Evolutionary conservation across 2,329 filamentous ascomycete species (phyloP).

Genomic region (Fusarium sp.): DNA sequence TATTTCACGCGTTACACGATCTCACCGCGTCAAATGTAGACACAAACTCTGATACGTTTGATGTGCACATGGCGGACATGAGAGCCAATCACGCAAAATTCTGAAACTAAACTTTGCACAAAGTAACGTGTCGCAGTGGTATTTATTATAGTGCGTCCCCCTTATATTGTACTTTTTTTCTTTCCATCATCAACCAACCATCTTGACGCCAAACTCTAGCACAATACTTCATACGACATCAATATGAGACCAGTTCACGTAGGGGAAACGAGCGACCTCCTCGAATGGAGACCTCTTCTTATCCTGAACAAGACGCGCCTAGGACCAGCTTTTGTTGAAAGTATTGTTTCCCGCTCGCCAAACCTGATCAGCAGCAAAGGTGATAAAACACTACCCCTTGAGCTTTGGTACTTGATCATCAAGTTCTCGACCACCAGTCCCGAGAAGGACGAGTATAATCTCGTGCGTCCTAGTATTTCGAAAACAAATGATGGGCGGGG

Average conservation of each 20-base stretch:
- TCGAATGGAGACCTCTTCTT: not conserved
- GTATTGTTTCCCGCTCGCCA: not conserved
- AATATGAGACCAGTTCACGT: not conserved
- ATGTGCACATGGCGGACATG: not conserved
- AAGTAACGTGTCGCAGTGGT: not conserved
- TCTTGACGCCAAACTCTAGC: not conserved
- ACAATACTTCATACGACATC: not conserved
- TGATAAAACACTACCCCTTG: not conserved
- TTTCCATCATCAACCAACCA: not conserved
- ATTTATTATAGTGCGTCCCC: no score
- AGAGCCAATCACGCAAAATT: not conserved
- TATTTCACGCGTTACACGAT: no score
- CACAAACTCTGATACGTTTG: not conserved
- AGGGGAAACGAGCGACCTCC: not conserved
- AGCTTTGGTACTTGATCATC: slow-evolving; percentile 10
- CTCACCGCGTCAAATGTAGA: no score
- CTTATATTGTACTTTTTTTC: no score
- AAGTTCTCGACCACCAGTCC: rapidly evolving
- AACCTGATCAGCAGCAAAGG: not conserved
- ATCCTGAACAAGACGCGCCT: not conserved
- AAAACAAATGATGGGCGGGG: rapidly evolving
- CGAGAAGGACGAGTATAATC: not conserved
- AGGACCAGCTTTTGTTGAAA: not conserved
- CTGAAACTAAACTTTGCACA: not conserved
- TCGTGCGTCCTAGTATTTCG: not conserved